Base-by-base conservation (phyloP, 1,284 basidiomycete species). In the Vanrija pseudolonga region DNA sequence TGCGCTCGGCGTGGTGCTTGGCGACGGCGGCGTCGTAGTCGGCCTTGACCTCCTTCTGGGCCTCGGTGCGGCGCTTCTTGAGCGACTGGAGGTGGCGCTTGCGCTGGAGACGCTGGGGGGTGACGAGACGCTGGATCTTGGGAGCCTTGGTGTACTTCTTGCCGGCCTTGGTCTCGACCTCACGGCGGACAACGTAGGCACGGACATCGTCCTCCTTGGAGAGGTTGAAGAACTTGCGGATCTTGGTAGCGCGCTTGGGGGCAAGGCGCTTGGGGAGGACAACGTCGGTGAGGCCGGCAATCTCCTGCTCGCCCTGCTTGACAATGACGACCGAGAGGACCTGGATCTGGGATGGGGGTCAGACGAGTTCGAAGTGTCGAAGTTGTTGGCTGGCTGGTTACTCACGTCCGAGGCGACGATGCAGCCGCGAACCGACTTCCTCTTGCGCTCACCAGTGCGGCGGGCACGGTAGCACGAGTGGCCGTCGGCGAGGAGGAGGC, bases 391-490 rank as follows among this genome's bases (percentile, higher is more conserved):
- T 3, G n/a, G n/a, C 22, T 2, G 15, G 17, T 14, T 44, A 47
- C 45, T 47, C 45, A 40, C 38, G 78, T 98, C 95, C 72, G 91
- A 83, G 67, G 88, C 92, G 76, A 98, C 90, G 77, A 95, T 98
- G 84, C 93, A 97, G 51, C 95, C 95, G 62, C 94, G 90, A 64
- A 98, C 91, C 67, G 92, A 96, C 82, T 98, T 98, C 84, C 95
- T 89, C 83, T 90, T 93, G 80, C 95, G 90, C 82, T 98, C 93
- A 76, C 95, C 95, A 54, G 82, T 80, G 76, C 94, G 90, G 76
- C 94, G 91, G 67, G 83, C 78, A 71, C 95, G 91, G 85, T 92
- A 98, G 85, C 95, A 98, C 38, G 93, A 96, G 85, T 97, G 92
- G 61, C 93, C 93, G 77, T 93, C 90, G 66, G 89, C 77, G 75